These are phyloP conservation scores for Knoxia roxburghii DNA, from an alignment of 257 asterid genomes.

Conservation along the genomic window DNA sequence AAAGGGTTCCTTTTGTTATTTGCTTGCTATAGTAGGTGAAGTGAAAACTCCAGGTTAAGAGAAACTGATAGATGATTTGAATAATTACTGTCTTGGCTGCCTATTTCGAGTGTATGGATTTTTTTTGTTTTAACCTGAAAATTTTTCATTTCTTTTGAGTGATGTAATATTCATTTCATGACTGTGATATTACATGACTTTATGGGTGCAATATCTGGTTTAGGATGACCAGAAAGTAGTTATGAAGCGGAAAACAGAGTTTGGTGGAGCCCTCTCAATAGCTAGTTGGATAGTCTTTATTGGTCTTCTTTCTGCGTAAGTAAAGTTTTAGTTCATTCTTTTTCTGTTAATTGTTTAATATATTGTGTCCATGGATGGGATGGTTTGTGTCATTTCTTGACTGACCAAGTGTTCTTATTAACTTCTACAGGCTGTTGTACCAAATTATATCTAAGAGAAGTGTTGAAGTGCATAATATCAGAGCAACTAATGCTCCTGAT, in stretches of 20 bases:
- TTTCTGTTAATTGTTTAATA: not conserved
- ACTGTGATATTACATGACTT: not conserved
- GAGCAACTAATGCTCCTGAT: slow-evolving; percentile 84
- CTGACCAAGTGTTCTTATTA: slow-evolving; percentile 1
- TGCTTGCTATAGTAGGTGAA: not conserved
- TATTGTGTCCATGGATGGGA: not conserved
- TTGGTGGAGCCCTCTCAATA: slow-evolving; percentile 84
- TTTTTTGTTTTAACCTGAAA: not conserved
- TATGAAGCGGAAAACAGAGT: slow-evolving; percentile 87
- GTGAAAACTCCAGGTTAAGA: not conserved
- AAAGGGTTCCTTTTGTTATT: not conserved
- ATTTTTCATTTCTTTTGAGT: not conserved
- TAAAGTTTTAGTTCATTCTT: slow-evolving; percentile 17
- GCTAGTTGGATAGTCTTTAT: slow-evolving; percentile 89
- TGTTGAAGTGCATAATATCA: slow-evolving; percentile 80
- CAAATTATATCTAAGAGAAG: slow-evolving; percentile 76
- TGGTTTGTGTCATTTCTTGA: not conserved
- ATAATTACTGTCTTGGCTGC: not conserved
- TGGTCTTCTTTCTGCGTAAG: slow-evolving; percentile 93
- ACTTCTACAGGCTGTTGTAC: slow-evolving; percentile 70
- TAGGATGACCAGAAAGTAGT: slow-evolving; percentile 66
- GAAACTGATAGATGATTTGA: not conserved
- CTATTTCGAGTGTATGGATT: not conserved
- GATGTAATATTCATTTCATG: not conserved
- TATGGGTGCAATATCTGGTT: slow-evolving; percentile 4